A percentile compares a stretch with the other conserved stretches of the same genome.
phyloP scores from a whole-genome alignment of 2,329 filamentous ascomycete genomes.

The Botryotinia calthae region DNA sequence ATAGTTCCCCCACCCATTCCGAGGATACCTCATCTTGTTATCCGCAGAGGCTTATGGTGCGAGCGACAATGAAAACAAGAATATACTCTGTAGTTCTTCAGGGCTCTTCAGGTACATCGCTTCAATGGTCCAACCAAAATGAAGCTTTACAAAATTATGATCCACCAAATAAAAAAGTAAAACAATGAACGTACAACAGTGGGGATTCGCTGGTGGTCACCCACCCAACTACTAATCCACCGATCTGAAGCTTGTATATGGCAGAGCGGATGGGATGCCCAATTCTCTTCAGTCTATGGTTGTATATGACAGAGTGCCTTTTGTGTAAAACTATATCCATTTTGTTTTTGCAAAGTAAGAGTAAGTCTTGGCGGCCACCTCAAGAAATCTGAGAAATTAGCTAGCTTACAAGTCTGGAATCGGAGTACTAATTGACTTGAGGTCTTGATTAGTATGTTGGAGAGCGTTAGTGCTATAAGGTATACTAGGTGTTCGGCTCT shows the following conservation, averaged over 20 bases:
- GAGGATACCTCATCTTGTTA: neutral
- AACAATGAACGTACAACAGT: neutral
- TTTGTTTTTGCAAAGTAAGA: neutral
- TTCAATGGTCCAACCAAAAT: neutral
- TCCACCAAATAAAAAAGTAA: neutral
- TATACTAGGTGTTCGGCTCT: neutral
- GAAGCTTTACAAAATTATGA: neutral
- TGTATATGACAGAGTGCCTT: rapidly evolving
- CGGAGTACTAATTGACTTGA: neutral
- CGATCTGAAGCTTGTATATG: constrained; percentile 14
- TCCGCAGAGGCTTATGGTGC: neutral
- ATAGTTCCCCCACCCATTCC: neutral
- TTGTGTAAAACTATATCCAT: neutral
- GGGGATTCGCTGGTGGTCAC: constrained; percentile 5
- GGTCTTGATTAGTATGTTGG: neutral
- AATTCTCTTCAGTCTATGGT: constrained; percentile 13
- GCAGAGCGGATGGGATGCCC: constrained; percentile 14
- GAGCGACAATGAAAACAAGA: neutral
- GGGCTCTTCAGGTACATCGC: neutral
- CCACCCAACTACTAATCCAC: constrained; percentile 11
- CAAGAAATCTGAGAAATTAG: neutral
- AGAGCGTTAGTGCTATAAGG: neutral
- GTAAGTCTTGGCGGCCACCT: neutral
- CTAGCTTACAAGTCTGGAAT: neutral
- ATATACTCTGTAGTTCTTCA: neutral